Percentiles rank a stretch among this genome's conserved stretches.
Evolutionary conservation across 2,329 filamentous ascomycete species (phyloP).

Genomic region (Stachybotrys chartarum): DNA sequence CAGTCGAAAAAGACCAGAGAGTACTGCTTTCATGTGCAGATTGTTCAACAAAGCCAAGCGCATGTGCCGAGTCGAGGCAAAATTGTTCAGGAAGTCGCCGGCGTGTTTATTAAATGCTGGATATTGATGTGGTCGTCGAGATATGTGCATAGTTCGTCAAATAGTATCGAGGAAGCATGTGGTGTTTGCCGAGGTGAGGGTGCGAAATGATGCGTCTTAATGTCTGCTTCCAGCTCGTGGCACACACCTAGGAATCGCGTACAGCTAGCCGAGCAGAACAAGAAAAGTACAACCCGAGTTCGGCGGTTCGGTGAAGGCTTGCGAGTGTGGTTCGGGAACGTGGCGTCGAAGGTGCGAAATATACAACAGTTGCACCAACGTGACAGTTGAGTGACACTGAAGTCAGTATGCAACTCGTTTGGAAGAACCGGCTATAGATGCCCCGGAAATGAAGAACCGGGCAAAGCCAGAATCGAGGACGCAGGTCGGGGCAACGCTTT

Average conservation of each 20-base stretch:
- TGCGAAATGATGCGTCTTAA: background rate
- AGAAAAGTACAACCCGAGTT: background rate
- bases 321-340: background rate
- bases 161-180: background rate
- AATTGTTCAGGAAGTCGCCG: too few relatives aligned
- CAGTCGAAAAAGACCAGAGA: too few relatives aligned
- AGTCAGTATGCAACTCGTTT: background rate
- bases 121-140: background rate
- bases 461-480: too few relatives aligned
- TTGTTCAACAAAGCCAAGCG: too few relatives aligned
- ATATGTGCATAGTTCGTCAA: background rate
- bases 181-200: background rate
- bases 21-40: too few relatives aligned
- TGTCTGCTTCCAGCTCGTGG: background rate
- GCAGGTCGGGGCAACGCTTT: background rate
- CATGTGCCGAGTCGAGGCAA: too few relatives aligned
- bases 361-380: too few relatives aligned
- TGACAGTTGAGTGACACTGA: too few relatives aligned
- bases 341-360: background rate
- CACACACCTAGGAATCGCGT: background rate
- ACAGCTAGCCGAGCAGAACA: background rate
- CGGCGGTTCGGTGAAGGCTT: background rate
- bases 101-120: too few relatives aligned
- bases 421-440: too few relatives aligned
- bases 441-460: too few relatives aligned